Percentiles rank a stretch among this genome's conserved stretches.
These are phyloP conservation scores for Colletotrichum musicola DNA, from an alignment of 2,329 filamentous ascomycete species.

Conservation along the genomic window DNA sequence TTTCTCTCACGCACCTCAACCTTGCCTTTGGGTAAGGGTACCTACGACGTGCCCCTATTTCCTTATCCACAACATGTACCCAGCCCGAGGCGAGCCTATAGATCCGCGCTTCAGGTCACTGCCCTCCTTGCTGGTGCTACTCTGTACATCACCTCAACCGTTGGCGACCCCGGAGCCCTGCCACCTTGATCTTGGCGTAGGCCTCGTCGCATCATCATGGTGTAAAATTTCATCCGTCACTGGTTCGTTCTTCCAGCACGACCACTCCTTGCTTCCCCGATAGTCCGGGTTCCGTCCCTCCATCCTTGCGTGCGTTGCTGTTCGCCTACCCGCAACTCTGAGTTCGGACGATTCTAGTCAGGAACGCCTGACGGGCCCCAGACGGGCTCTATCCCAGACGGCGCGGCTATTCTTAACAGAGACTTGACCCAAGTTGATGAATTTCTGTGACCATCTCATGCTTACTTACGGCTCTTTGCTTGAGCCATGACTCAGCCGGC, in stretches of 20 bases:
- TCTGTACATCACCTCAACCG: not conserved
- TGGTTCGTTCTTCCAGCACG: not conserved
- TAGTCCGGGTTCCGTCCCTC: too few relatives aligned
- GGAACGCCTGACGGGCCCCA: not conserved
- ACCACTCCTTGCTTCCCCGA: too few relatives aligned
- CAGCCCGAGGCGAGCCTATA: too few relatives aligned
- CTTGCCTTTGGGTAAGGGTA: too few relatives aligned
- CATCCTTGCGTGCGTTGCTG: not conserved
- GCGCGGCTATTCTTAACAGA: slow-evolving; percentile 23
- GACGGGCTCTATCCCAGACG: not conserved
- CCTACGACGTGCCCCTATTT: too few relatives aligned
- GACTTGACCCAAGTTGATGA: slow-evolving; percentile 17
- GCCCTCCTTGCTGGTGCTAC: too few relatives aligned
- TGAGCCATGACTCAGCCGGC: slow-evolving; percentile 2
- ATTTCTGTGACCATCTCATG: not conserved
- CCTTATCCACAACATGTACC: too few relatives aligned
- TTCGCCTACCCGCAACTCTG: not conserved
- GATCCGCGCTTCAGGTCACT: too few relatives aligned
- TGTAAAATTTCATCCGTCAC: not conserved
- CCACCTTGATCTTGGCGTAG: slow-evolving; percentile 14
- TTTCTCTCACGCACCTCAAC: not conserved
- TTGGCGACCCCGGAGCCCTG: slow-evolving; percentile 14
- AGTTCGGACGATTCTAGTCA: slow-evolving; percentile 25
- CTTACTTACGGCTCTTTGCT: not conserved
- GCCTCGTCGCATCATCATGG: not conserved